Percentiles rank a stretch among this genome's conserved stretches.
These are phyloP conservation scores for Aspergillus tubingensis DNA, from an alignment of 2,329 filamentous ascomycete genomes.

Conservation along the genomic window DNA sequence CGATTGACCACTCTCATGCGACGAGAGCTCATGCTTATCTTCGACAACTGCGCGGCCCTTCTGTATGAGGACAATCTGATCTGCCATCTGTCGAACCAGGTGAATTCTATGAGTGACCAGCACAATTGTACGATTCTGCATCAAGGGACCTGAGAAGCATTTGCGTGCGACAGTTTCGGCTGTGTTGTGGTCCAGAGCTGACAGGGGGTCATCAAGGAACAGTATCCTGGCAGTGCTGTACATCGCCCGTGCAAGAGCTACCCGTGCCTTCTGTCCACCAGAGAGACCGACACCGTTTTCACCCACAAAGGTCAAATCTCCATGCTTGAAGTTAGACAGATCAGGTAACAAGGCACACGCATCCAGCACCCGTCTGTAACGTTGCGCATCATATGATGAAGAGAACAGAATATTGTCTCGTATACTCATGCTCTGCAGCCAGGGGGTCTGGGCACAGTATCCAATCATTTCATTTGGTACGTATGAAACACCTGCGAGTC, in stretches of 20 bases:
- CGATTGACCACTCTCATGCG: constrained; percentile 34
- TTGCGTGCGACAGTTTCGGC: constrained; percentile 62
- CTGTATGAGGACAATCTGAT: constrained; percentile 71
- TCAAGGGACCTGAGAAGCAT: constrained; percentile 57
- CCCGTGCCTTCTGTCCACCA: constrained; percentile 62
- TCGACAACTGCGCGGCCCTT: constrained; percentile 60
- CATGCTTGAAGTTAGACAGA: constrained; percentile 63
- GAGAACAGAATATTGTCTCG: constrained; percentile 69
- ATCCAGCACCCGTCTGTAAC: constrained; percentile 69
- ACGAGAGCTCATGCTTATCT: constrained; percentile 50
- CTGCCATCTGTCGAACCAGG: constrained; percentile 70
- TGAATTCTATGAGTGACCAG: constrained; percentile 69
- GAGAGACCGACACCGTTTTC: constrained; percentile 64
- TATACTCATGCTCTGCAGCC: constrained; percentile 70
- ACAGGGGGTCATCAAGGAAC: constrained; percentile 61
- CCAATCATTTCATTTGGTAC: constrained; percentile 60
- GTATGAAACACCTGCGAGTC: constrained; percentile 52
- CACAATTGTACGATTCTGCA: constrained; percentile 57
- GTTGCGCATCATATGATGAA: constrained; percentile 65
- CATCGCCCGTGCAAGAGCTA: constrained; percentile 62
- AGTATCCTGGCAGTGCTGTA: constrained; percentile 59
- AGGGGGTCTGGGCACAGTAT: constrained; percentile 67
- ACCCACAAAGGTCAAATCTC: constrained; percentile 63
- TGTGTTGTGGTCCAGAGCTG: constrained; percentile 65
- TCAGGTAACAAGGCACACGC: constrained; percentile 64